Evolutionary conservation across 805 yeast genomes (phyloP).

Genomic region (Wickerhamiella dianesei): DNA sequence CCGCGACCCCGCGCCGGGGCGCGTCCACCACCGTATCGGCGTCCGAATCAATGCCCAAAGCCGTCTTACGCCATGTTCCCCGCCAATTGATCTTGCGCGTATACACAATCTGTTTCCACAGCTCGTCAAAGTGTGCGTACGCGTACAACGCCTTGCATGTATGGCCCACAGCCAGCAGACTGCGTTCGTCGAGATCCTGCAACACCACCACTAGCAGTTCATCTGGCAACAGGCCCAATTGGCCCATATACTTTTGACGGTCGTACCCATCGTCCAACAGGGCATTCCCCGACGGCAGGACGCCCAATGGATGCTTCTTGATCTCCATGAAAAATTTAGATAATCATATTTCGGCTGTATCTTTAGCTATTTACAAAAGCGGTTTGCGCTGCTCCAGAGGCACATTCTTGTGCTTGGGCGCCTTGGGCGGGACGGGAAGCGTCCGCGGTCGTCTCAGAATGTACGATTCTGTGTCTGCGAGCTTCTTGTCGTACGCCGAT

Average conservation of each 20-base stretch:
- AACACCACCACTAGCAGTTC: constrained; percentile 46
- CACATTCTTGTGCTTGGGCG: constrained; percentile 8
- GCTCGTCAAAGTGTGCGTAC: constrained; percentile 58
- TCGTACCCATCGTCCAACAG: constrained; percentile 24
- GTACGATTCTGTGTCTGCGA: constrained; percentile 42
- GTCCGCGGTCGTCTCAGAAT: constrained; percentile 27
- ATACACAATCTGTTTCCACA: constrained; percentile 58
- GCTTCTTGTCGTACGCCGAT: constrained; percentile 30
- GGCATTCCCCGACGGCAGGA: constrained; percentile 63
- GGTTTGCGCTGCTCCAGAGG: constrained; percentile 11
- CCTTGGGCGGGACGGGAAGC: constrained; percentile 9
- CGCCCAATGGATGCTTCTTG: constrained; percentile 54
- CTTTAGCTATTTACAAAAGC: neutral
- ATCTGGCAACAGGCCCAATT: constrained; percentile 41
- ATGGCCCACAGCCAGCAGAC: constrained; percentile 40
- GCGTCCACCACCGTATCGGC: no score
- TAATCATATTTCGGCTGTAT: neutral
- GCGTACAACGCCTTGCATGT: constrained; percentile 61
- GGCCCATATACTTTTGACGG: constrained; percentile 11
- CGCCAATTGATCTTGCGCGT: constrained; percentile 37
- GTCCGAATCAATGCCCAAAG: no score
- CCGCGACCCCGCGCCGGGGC: no score
- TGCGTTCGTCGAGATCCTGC: constrained; percentile 35
- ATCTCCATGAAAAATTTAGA: constrained; percentile 5
- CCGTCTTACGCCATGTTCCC: constrained; percentile 70